These are phyloP conservation scores for Neurospora intermedia DNA, from an alignment of 495 filamentous ascomycete genomes.

Conservation along the genomic window DNA sequence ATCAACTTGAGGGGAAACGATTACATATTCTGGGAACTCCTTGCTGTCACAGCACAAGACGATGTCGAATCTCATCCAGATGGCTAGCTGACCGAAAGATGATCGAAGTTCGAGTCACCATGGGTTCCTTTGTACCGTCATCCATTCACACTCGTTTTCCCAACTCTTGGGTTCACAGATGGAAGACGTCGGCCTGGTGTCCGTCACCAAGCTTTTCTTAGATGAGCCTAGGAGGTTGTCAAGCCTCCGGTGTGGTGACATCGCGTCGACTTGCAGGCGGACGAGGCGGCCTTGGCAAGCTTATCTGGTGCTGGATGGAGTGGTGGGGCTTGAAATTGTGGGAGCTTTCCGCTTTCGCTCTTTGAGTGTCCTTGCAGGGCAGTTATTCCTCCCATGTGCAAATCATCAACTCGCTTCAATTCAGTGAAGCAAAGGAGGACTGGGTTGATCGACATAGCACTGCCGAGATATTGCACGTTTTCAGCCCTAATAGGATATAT, in stretches of 20 bases:
- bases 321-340: not conserved
- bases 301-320: not conserved
- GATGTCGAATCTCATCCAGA: not conserved
- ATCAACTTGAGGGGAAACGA: not conserved
- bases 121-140: not conserved
- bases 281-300: not conserved
- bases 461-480: not conserved
- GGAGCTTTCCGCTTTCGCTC: not conserved
- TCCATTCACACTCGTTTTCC: not conserved
- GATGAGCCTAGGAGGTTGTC: not conserved
- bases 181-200: not conserved
- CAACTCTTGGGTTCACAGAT: not conserved
- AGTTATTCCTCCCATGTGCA: not conserved
- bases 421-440: not conserved
- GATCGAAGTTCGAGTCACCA: not conserved
- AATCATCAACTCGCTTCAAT: not conserved
- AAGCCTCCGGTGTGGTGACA: not conserved
- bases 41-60: not conserved
- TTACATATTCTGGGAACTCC: not conserved
- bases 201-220: not conserved
- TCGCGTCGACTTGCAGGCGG: not conserved
- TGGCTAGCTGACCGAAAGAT: not conserved
- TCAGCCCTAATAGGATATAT: not conserved
- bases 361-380: not conserved
- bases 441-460: not conserved